Evolutionary conservation across 2,329 filamentous ascomycete species (phyloP), one percentile per base, ranked within the genome.

Genomic region (Penicillium hordei): DNA sequence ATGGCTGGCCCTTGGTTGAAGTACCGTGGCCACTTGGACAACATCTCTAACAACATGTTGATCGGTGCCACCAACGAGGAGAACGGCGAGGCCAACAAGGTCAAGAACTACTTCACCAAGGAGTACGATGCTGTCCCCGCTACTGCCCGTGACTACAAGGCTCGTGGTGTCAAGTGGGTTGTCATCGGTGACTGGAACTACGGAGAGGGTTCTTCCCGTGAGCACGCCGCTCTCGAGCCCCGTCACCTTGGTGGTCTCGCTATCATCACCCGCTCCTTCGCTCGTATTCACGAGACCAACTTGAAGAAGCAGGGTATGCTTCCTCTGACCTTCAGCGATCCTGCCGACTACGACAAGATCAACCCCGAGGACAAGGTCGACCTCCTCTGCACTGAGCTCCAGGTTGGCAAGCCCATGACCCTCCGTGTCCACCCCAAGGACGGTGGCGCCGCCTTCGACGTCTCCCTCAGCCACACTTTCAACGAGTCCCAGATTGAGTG

Each of bases 281-380:
- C 94, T 73, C 94, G 94, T 89, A 99, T 99, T 75, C 94, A 99
- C 86, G 94, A 99, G 86, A 99, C 94, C 83, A 99, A 99, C 87
- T 82, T 99, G 83, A 99, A 99, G 91, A 99, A 99, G 89, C 94
- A 99, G 87, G 94, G 94, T 81, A 97, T 99, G 93, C 90, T 99
- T 81, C 94, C 94, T 72, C 86, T 99, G 66, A 97, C 93, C 71
- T 99, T 99, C 82, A 80, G 86, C 58, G 88, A 97, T 75, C 93
- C 93, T 57, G 93, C 89, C 76, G 94, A 99, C 79, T 99, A 99
- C 79, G 94, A 99, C 78, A 96, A 91, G 86, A 93, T 99, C 78
- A 86, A 89, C 76, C 90, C 92, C 66, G 88, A 94, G 61, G 94
- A 96, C 84, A 93, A 89, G 81, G 87, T 97, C 68, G 93, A 97